These are phyloP conservation scores for Scenedesmus sp. DNA, from an alignment of 163 green algal species.

Conservation along the genomic window DNA sequence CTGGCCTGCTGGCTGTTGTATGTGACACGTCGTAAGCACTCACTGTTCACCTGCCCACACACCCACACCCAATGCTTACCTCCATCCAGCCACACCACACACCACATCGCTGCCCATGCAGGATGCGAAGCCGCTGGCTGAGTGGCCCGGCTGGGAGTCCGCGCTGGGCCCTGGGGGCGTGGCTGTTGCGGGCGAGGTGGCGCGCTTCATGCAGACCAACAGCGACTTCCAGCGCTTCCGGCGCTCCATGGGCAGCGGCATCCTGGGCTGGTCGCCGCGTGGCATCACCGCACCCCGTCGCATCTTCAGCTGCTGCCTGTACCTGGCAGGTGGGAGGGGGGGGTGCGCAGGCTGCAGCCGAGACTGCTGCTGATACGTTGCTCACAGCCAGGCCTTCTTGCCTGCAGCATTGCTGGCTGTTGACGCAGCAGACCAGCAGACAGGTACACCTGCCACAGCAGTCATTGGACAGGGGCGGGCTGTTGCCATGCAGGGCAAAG, in stretches of 20 bases:
- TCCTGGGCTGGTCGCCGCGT: conserved; percentile 14
- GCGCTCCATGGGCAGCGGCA: conserved; percentile 30
- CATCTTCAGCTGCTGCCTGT: conserved; percentile 36
- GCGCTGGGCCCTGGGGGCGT: conserved; percentile 37
- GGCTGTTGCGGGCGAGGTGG: conserved; percentile 7
- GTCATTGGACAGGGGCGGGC: too few relatives aligned
- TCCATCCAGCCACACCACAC: background rate
- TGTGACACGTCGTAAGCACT: too few relatives aligned
- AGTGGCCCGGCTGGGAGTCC: conserved; percentile 3
- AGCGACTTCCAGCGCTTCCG: conserved; percentile 30
- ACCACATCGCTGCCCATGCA: background rate
- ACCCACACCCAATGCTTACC: background rate
- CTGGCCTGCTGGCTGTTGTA: too few relatives aligned
- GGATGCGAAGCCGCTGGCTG: conserved; percentile 13
- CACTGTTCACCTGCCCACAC: background rate
- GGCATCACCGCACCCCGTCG: conserved; percentile 1
- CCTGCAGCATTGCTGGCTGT: too few relatives aligned
- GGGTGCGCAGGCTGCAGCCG: background rate
- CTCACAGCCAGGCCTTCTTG: background rate
- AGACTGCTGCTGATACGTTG: background rate
- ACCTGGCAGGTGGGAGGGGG: conserved; percentile 31
- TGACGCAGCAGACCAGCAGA: too few relatives aligned
- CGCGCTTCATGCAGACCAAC: conserved; percentile 39
- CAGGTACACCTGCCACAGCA: too few relatives aligned
- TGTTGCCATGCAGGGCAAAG: too few relatives aligned